Evolutionary conservation across 768 basidiomycete species (phyloP), one percentile per base, ranked within the genome.

Genomic region (Mycena pura): DNA sequence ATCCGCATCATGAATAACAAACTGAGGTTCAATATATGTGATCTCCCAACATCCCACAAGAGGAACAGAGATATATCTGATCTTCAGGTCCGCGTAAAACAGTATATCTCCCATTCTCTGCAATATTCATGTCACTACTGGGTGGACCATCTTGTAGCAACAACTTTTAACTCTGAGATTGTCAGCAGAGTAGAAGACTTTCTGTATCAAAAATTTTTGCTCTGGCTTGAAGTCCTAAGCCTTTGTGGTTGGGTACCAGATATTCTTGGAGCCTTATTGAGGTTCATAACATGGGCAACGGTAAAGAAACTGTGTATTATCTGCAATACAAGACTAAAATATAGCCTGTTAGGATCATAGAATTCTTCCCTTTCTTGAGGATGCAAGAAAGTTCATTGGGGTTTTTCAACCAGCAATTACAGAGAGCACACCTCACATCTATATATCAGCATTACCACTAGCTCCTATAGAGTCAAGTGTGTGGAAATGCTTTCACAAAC

Each of bases 61-160:
- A 19, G 38, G 17, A 61, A 61, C 25, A 21, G 6, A 25, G 58
- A 60, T 14, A 46, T 60, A 22, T 21, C 34, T 29, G 24, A 52
- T 31, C 9, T 55, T n/a, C 43, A 55, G 9, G 5, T 29, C 31
- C 50, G 56, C 17, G 10, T 63, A 6, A 5, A 53, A 19, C 39
- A 15, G n/a, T 41, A 22, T 38, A 63, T 63, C 5, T 14, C 64
- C 7, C 24, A 14, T 14, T 36, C 51, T 38, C 34, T 66, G 3
- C 53, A 41, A 22, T 63, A 66, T 47, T 43, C 56, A 21, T 65
- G 50, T 34, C 64, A 38, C 15, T 65, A 46, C 28, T 65, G 64
- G 64, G 36, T 27, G 19, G 29, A 36, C 19, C 64, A 65, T 44
- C 32, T 59, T 25, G 48, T 4, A 22, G 24, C 5, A 14, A 45